Conservation (phyloP, 305 asterid species). For the Rubia tinctorum region DNA sequence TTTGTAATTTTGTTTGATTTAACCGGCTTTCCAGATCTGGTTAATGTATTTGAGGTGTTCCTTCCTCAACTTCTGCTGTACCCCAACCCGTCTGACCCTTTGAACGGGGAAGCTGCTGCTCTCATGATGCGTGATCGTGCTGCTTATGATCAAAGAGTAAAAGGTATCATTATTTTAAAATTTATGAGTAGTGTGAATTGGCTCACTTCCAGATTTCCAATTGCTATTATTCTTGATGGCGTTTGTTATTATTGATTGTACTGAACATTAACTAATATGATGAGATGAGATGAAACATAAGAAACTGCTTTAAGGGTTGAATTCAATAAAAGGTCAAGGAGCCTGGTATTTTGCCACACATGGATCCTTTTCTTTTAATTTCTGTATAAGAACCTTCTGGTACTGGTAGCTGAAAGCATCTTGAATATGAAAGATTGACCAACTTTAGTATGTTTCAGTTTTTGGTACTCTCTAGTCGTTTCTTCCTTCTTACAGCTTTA, state of each 20-base stretch:
- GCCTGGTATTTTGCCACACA: not conserved
- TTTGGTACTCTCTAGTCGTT: not conserved
- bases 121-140: slow-evolving; percentile 77
- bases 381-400: too few species aligned
- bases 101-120: slow-evolving; percentile 89
- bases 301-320: not conserved
- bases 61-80: slow-evolving; percentile 87
- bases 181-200: not conserved
- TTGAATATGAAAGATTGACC: not conserved
- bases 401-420: not conserved
- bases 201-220: not conserved
- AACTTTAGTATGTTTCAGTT: not conserved
- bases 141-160: slow-evolving; percentile 65
- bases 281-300: not conserved
- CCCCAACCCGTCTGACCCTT: slow-evolving; percentile 85
- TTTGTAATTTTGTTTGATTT: slow-evolving; percentile 17
- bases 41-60: slow-evolving; percentile 83
- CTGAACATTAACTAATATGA: not conserved
- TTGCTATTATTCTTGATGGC: not conserved
- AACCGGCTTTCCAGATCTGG: slow-evolving; percentile 49
- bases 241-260: too few species aligned
- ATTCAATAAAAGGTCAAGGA: not conserved
- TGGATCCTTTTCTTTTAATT: not conserved
- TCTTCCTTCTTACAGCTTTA: too few species aligned
- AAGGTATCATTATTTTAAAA: slow-evolving; percentile 44